phyloP scores from a whole-genome alignment of 2,329 filamentous ascomycete species.

The Verticillium nubilum region DNA sequence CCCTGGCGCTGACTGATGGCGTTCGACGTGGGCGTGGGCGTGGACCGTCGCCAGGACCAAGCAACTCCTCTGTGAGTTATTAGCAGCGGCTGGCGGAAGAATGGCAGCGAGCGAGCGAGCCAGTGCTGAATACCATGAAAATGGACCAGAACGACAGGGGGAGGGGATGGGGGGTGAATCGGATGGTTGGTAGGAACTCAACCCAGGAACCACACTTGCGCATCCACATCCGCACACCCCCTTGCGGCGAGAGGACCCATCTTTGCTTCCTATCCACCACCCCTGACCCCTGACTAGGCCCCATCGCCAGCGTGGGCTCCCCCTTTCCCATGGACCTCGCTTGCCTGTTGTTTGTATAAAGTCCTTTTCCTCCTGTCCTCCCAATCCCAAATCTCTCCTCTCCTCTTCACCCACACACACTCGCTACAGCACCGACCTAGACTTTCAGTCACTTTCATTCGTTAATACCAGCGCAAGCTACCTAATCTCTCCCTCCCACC shows the following conservation, averaged over 20 bases:
- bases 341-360: conserved; percentile 38
- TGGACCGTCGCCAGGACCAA: not conserved
- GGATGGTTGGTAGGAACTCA: not conserved
- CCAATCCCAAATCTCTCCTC: conserved; percentile 23
- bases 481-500: conserved; percentile 23
- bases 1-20: not conserved
- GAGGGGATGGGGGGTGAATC: not conserved
- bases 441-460: conserved; percentile 56
- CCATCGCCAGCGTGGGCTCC: conserved; percentile 6
- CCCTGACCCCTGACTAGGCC: not conserved
- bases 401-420: conserved; percentile 45
- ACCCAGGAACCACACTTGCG: not conserved
- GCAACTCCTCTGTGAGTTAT: not conserved
- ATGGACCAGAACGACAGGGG: not conserved
- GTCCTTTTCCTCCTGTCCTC: conserved; percentile 33
- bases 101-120: not conserved
- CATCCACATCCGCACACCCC: not conserved
- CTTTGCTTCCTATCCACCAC: not conserved
- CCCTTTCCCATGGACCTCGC: conserved; percentile 4
- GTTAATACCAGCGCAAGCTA: conserved; percentile 31
- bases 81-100: not conserved
- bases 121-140: not conserved
- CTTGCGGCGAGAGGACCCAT: not conserved
- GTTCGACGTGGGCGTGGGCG: not conserved
- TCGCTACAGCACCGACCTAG: conserved; percentile 38